A percentile compares a stretch with the other conserved stretches of the same genome.
These are phyloP conservation scores for Aurantiochytrium sp. DNA, from an alignment of 108 stramenopile species.

Conservation along the genomic window DNA sequence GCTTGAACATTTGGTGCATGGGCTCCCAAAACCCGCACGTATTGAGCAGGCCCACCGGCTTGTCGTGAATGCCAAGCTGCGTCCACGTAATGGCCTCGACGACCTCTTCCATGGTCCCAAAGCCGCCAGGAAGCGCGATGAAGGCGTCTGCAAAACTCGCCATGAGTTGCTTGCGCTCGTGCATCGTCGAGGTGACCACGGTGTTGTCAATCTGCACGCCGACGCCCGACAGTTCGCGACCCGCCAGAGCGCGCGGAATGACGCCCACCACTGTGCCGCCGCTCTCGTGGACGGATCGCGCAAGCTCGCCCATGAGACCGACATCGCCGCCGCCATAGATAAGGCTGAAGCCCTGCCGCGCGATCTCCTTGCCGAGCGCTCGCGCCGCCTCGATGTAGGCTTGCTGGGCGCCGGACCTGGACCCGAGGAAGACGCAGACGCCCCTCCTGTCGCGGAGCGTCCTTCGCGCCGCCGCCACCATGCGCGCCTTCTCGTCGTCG, in stretches of 20 bases:
- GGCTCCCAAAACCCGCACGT: constrained; percentile 18
- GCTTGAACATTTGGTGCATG: background rate
- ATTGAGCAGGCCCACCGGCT: constrained; percentile 23
- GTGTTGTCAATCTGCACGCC: background rate
- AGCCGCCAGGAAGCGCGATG: constrained; percentile 26
- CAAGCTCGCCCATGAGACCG: constrained; percentile 20
- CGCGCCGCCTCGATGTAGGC: background rate
- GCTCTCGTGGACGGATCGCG: background rate
- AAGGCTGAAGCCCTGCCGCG: background rate
- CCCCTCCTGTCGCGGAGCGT: background rate
- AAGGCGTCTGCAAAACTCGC: constrained; percentile 7
- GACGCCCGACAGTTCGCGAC: background rate
- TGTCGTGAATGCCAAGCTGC: constrained; percentile 17
- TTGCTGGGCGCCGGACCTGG: background rate
- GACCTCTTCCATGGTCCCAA: constrained; percentile 19
- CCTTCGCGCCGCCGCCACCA: background rate
- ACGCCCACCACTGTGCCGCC: background rate
- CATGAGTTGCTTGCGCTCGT: constrained; percentile 24
- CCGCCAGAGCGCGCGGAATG: constrained; percentile 5
- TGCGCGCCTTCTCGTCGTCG: background rate
- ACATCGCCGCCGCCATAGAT: constrained; percentile 24
- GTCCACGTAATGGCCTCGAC: constrained; percentile 24
- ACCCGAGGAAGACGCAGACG: constrained; percentile 13
- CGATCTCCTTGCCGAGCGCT: background rate
- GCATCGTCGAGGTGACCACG: constrained; percentile 5